These are phyloP conservation scores for Somion occarium DNA, from an alignment of 1,284 basidiomycete species.

Conservation along the genomic window DNA sequence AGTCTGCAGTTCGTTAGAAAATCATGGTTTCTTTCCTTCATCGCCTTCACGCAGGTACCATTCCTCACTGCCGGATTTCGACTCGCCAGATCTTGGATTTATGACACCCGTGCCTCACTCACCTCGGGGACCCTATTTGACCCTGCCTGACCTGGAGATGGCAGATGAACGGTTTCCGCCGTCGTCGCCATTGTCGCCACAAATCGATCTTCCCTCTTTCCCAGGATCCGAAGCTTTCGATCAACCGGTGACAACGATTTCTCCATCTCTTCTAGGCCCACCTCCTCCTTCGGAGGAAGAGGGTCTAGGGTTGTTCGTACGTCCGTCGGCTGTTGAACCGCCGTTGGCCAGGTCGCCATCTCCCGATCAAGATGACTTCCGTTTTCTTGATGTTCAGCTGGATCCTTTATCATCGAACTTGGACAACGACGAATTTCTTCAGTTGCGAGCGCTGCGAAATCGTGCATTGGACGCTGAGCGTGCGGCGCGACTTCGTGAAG, in stretches of 20 bases:
- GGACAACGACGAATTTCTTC: constrained; percentile 23
- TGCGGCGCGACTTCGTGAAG: constrained; percentile 34
- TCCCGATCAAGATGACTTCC: constrained; percentile 37
- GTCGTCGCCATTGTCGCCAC: constrained; percentile 13
- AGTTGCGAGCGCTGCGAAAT: constrained; percentile 34
- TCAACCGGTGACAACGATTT: constrained; percentile 9
- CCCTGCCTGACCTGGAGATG: constrained; percentile 8
- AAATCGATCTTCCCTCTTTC: constrained; percentile 7
- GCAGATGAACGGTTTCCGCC: constrained; percentile 11
- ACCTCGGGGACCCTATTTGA: background rate
- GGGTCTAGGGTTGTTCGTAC: constrained; percentile 23
- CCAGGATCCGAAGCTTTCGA: constrained; percentile 3
- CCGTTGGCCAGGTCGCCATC: constrained; percentile 41
- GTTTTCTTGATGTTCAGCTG: constrained; percentile 29
- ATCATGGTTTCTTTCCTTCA: constrained; percentile 2
- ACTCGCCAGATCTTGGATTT: background rate
- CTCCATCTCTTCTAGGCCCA: constrained; percentile 16
- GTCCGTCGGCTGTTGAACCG: constrained; percentile 18
- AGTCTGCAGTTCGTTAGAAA: constrained; percentile 2
- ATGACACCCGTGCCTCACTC: constrained; percentile 6
- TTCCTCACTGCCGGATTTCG: constrained; percentile 2
- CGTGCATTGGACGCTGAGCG: constrained; percentile 37
- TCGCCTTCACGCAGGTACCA: background rate
- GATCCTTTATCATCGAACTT: constrained; percentile 34
- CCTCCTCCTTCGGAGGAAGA: constrained; percentile 11